These are phyloP conservation scores for Margaritispora aquatica DNA, from an alignment of 495 filamentous ascomycete genomes.

Conservation along the genomic window DNA sequence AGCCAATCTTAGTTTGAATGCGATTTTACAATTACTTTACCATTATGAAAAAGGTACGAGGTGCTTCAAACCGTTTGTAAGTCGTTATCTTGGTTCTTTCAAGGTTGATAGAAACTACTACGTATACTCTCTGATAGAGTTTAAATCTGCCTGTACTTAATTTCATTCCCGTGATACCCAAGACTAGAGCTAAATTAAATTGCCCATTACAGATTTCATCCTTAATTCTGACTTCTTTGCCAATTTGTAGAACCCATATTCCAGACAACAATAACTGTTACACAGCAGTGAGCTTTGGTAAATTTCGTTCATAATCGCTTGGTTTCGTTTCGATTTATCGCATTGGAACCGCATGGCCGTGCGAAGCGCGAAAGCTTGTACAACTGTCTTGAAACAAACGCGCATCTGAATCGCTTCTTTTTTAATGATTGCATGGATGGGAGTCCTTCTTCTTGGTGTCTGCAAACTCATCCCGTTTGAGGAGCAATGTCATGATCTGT, in stretches of 20 bases:
- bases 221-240: too few species aligned
- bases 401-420: neutral
- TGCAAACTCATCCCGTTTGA: slow-evolving; percentile 19
- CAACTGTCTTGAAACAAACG: slow-evolving; percentile 6
- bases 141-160: too few species aligned
- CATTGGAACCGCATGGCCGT: slow-evolving; percentile 11
- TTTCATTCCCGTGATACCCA: neutral
- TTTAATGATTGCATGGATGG: slow-evolving; percentile 1
- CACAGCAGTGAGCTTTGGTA: too few species aligned
- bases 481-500: neutral
- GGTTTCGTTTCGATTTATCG: slow-evolving; percentile 5
- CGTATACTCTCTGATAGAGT: too few species aligned
- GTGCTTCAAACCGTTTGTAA: too few species aligned
- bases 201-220: too few species aligned
- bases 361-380: slow-evolving; percentile 18
- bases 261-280: too few species aligned
- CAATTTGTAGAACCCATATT: too few species aligned
- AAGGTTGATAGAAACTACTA: too few species aligned
- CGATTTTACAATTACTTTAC: too few species aligned
- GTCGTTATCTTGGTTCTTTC: neutral
- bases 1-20: too few species aligned
- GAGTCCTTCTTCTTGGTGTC: neutral
- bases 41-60: too few species aligned
- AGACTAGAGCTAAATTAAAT: neutral
- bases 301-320: slow-evolving; percentile 1